Percentiles rank a stretch among this genome's conserved stretches.
Evolutionary conservation across 352 stramenopile genomes (phyloP).

Genomic region (Pythium plurisporium): DNA sequence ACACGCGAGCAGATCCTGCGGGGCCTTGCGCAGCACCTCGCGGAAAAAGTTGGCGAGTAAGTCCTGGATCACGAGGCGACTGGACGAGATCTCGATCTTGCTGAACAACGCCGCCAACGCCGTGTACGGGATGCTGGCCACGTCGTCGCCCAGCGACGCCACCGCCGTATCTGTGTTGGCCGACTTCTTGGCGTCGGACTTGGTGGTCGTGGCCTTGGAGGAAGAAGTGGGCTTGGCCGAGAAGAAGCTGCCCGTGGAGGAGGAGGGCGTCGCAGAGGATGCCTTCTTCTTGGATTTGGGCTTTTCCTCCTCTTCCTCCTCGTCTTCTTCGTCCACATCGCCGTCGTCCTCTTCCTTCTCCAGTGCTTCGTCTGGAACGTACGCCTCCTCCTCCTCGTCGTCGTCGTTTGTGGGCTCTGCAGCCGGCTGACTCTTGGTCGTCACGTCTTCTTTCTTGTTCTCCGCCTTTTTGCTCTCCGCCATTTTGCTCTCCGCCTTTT

Average conservation of each 20-base stretch:
- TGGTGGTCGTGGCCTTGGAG: conserved; percentile 15
- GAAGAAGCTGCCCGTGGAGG: not conserved
- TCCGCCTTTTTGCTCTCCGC: conserved; percentile 9
- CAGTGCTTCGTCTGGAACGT: conserved; percentile 1
- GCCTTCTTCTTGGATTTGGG: conserved; percentile 18
- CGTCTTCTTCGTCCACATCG: conserved; percentile 7
- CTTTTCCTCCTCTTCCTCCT: conserved; percentile 14
- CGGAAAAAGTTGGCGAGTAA: conserved; percentile 85
- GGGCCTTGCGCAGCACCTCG: conserved; percentile 63
- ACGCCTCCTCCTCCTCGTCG: conserved; percentile 7
- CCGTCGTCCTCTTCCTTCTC: conserved; percentile 9
- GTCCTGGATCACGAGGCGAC: conserved; percentile 81
- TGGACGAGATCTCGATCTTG: conserved; percentile 71
- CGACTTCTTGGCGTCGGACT: conserved; percentile 17
- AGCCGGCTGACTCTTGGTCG: too few relatives aligned
- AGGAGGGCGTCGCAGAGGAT: not conserved
- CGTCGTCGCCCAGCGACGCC: conserved; percentile 7
- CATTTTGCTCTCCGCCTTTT: conserved; percentile 2
- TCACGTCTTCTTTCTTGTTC: conserved; percentile 20
- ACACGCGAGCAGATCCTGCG: conserved; percentile 82
- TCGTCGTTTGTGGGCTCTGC: too few relatives aligned
- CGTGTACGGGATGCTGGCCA: conserved; percentile 37
- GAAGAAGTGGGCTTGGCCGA: conserved; percentile 5
- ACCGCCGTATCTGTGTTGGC: conserved; percentile 18
- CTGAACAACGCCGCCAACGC: conserved; percentile 64